Percentiles rank a stretch among this genome's conserved stretches.
These are phyloP conservation scores for Colletotrichum abscissum DNA, from an alignment of 2,329 filamentous ascomycete species.

Conservation along the genomic window DNA sequence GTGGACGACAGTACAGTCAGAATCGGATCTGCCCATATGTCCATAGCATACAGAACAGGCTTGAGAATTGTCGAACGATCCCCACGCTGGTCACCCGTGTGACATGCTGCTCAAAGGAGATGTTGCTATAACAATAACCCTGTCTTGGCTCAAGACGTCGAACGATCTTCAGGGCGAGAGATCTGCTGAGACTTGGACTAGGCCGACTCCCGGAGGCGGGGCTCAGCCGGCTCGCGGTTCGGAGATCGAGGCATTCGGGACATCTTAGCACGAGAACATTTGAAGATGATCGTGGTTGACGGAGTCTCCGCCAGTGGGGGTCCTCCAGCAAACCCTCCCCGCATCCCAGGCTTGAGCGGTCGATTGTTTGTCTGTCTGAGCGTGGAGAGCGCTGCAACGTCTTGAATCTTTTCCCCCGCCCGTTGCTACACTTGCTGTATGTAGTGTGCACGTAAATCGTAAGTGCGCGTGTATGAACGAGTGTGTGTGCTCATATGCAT, in stretches of 20 bases:
- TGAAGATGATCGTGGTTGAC: background rate
- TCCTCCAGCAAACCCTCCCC: background rate
- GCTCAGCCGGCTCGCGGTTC: slow-evolving; percentile 6
- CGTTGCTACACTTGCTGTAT: background rate
- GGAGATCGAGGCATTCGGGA: slow-evolving; percentile 16
- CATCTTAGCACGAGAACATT: background rate
- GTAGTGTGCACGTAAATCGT: background rate
- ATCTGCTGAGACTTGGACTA: background rate
- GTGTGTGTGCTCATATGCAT: background rate
- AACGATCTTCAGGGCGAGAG: background rate
- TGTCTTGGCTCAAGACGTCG: background rate
- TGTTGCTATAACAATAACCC: background rate
- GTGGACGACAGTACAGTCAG: background rate
- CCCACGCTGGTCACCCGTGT: background rate
- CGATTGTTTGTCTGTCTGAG: background rate
- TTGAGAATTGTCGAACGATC: background rate
- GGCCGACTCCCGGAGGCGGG: background rate
- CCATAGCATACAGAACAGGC: background rate
- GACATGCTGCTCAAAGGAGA: background rate
- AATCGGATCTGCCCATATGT: background rate
- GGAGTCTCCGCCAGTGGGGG: background rate
- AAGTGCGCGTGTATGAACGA: too few relatives aligned
- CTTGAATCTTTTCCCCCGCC: background rate
- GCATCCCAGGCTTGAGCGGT: slow-evolving; percentile 4
- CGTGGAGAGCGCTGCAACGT: background rate